A percentile compares a stretch with the other conserved stretches of the same genome.
Evolutionary conservation across 495 filamentous ascomycete species (phyloP).

Genomic region (Talaromyces proteolyticus): DNA sequence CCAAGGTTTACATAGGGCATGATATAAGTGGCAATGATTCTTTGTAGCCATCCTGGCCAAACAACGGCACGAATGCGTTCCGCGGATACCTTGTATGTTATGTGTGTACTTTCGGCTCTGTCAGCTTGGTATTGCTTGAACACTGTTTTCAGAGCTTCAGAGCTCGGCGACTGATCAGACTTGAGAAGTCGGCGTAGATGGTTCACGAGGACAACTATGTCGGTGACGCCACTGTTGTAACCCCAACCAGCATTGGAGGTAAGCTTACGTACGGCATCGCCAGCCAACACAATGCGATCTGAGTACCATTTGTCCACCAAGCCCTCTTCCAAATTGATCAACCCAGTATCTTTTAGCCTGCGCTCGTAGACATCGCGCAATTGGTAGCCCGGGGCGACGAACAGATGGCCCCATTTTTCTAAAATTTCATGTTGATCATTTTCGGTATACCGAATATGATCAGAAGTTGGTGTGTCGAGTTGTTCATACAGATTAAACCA

Average conservation of each 20-base stretch:
- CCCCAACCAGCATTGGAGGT: slow-evolving; percentile 21
- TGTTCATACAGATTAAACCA: slow-evolving; percentile 24
- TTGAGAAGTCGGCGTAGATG: neutral
- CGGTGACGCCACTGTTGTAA: slow-evolving; percentile 25
- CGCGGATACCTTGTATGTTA: slow-evolving; percentile 1
- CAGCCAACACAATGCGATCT: slow-evolving; percentile 24
- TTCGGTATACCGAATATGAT: slow-evolving; percentile 16
- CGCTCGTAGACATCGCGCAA: slow-evolving; percentile 26
- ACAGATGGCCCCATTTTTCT: slow-evolving; percentile 8
- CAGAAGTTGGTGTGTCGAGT: slow-evolving; percentile 4
- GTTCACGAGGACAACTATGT: slow-evolving; percentile 21
- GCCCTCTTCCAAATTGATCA: slow-evolving; percentile 28
- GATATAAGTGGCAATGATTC: neutral
- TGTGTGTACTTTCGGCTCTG: neutral
- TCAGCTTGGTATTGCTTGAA: slow-evolving; percentile 2
- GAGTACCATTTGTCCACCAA: slow-evolving; percentile 24
- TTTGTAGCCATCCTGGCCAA: slow-evolving; percentile 2
- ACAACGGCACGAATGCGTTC: neutral
- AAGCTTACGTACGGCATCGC: slow-evolving; percentile 35
- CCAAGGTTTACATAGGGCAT: neutral
- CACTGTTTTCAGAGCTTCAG: neutral
- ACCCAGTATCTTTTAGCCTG: slow-evolving; percentile 5
- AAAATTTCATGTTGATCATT: slow-evolving; percentile 13
- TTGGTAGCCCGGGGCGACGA: slow-evolving; percentile 14
- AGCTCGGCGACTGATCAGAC: neutral